Evolutionary conservation across 169 alveolate species (phyloP).

Genomic region (Eimeria nieschulzi): DNA sequence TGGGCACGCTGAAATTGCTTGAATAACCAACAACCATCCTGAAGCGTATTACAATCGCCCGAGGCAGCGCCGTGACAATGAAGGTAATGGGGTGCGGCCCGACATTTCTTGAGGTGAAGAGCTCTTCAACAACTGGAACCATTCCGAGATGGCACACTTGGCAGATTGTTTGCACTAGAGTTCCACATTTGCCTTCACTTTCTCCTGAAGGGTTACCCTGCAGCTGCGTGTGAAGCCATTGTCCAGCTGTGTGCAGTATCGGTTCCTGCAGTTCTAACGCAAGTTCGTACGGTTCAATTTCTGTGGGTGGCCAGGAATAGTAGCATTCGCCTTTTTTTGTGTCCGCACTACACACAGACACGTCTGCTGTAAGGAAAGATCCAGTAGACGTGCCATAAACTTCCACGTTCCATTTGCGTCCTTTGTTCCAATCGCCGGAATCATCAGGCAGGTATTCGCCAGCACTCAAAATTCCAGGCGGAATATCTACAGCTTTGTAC

Average conservation of each 20-base stretch:
- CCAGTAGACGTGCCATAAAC: not conserved
- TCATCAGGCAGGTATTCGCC: not conserved
- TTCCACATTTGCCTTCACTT: not conserved
- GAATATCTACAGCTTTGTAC: not conserved
- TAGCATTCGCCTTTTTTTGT: not conserved
- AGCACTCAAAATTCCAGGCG: not conserved
- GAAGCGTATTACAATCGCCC: constrained; percentile 23
- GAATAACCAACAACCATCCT: constrained; percentile 3
- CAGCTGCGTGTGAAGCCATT: constrained; percentile 42
- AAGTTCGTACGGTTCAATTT: not conserved
- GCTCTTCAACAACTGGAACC: not conserved
- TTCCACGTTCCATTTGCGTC: not conserved
- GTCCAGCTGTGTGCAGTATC: not conserved
- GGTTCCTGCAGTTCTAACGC: not conserved
- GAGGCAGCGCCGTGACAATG: constrained; percentile 42
- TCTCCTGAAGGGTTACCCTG: not conserved
- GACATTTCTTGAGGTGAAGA: not conserved
- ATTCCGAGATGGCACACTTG: constrained; percentile 11
- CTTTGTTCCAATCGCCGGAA: not conserved
- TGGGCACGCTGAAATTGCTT: not conserved
- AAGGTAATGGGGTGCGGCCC: constrained; percentile 14
- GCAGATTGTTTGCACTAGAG: constrained; percentile 6
- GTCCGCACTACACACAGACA: constrained; percentile 22
- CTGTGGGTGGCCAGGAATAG: not conserved
- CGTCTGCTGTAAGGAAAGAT: constrained; percentile 11